Conservation (phyloP, 2,329 filamentous ascomycete genomes). For the Claviceps purpurea region DNA sequence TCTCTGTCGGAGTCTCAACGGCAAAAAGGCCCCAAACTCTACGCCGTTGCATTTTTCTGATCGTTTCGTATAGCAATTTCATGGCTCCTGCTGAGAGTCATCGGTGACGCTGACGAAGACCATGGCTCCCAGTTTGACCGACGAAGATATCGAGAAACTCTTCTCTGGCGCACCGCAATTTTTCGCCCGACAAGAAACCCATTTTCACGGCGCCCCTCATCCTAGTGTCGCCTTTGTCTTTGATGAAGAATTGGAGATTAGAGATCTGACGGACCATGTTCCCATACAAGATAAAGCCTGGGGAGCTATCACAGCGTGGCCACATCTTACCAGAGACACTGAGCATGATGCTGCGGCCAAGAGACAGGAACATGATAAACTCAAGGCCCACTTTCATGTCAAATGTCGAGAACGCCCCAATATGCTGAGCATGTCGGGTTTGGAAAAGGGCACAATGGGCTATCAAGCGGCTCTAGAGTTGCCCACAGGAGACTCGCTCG, state of each 20-base stretch:
- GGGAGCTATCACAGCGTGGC: conserved; percentile 49
- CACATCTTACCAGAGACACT: conserved; percentile 41
- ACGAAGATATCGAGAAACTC: conserved; percentile 51
- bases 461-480: conserved; percentile 56
- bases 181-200: conserved; percentile 46
- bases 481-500: conserved; percentile 48
- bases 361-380: conserved; percentile 29
- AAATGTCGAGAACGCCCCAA: conserved; percentile 50
- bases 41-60: background rate
- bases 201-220: conserved; percentile 45
- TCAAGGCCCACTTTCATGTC: conserved; percentile 43
- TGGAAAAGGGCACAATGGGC: conserved; percentile 58
- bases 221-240: conserved; percentile 55
- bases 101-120: conserved; percentile 41
- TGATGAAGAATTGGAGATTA: conserved; percentile 47
- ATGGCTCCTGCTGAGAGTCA: conserved; percentile 12
- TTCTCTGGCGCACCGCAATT: conserved; percentile 68
- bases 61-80: background rate
- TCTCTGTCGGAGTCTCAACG: background rate
- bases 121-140: conserved; percentile 38
- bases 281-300: conserved; percentile 51
- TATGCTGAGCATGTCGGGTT: conserved; percentile 59
- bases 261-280: conserved; percentile 51
- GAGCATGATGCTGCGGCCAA: conserved; percentile 31
- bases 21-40: background rate